Base-by-base conservation (phyloP, 2,329 filamentous ascomycete species). In the Microdochium bolleyi region DNA sequence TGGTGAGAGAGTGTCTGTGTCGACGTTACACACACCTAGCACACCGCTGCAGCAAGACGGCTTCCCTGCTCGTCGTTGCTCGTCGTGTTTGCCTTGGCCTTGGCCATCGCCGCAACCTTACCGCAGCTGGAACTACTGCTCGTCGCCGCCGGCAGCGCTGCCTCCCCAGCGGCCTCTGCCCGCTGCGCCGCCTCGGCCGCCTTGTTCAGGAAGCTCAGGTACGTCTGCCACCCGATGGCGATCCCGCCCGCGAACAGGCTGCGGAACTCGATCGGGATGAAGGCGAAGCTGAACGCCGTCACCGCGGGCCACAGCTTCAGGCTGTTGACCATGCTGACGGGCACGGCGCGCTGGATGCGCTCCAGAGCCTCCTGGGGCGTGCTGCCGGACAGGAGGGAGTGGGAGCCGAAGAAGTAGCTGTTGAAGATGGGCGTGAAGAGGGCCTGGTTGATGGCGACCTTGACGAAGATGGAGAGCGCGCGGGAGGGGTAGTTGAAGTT, bases 221-320 rank as follows among this genome's bases (percentile, higher is more conserved):
- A 96, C 1, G 89, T 91, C 78, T 96, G 92, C 92, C 92, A 96
- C 0, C 88, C 88, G 51, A 96, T 86, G 1, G 89, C 89, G 58
- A 95, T 79, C 7, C 87, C 72, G 1, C 88, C 89, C 0, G 87
- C 83, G 60, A 96, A 94, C 16, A 95, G 78, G 60, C 84, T 88
- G 50, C 92, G 77, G 68, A 89, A 92, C 63, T 92, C 84, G 49
- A 90, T 75, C 24, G 85, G 82, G 3, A 96, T 74, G 62, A 89
- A 94, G n/a, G 87, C 83, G 63, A 96, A 95, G 67, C 79, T 92
- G 64, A 96, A 85, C 0, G 90, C 90, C 14, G 87, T 95, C 16
- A 95, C 87, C 0, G 83, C 83, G 0, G 92, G 92, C 92, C 92
- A 96, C 24, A 96, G 69, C 72, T 95, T 95, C 67, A 85, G 84